phyloP scores from a whole-genome alignment of 139 green algal genomes.

The Coelastrella sp. region DNA sequence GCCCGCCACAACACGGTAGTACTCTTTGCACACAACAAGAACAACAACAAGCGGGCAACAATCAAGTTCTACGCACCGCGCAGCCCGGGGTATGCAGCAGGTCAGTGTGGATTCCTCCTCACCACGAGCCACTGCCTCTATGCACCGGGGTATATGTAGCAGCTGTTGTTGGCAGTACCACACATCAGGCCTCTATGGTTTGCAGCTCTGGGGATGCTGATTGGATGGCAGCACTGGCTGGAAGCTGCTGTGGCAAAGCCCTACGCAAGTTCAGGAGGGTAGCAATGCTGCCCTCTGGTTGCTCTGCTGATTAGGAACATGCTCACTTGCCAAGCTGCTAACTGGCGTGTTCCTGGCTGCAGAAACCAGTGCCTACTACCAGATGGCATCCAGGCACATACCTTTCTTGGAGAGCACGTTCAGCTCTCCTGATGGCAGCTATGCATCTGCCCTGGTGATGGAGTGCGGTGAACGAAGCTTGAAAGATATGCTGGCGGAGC shows the following conservation, averaged over 20 bases:
- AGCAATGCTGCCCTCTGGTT: too few species aligned
- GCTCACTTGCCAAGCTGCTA: background rate
- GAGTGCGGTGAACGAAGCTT: background rate
- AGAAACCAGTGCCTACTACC: slow-evolving; percentile 23
- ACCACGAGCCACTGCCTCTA: too few species aligned
- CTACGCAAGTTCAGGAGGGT: too few species aligned
- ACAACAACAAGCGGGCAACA: slow-evolving; percentile 3
- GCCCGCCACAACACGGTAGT: background rate
- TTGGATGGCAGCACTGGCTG: too few species aligned
- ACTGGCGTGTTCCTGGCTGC: background rate
- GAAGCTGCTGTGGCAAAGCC: too few species aligned
- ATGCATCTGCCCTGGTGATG: slow-evolving; percentile 18
- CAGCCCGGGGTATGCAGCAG: slow-evolving; percentile 13
- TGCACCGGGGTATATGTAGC: too few species aligned
- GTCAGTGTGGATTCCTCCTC: background rate
- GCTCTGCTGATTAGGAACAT: too few species aligned
- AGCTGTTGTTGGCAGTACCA: too few species aligned
- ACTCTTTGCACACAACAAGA: slow-evolving; percentile 22
- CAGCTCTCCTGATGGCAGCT: slow-evolving; percentile 21
- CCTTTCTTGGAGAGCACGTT: background rate
- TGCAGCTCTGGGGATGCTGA: too few species aligned
- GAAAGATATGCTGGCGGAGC: background rate
- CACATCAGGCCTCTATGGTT: too few species aligned
- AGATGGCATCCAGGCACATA: background rate
- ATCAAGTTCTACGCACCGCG: slow-evolving; percentile 32